A percentile compares a stretch with the other conserved stretches of the same genome.
Evolutionary conservation across 345 rosid species (phyloP).

Genomic region (Syzygium grande): DNA sequence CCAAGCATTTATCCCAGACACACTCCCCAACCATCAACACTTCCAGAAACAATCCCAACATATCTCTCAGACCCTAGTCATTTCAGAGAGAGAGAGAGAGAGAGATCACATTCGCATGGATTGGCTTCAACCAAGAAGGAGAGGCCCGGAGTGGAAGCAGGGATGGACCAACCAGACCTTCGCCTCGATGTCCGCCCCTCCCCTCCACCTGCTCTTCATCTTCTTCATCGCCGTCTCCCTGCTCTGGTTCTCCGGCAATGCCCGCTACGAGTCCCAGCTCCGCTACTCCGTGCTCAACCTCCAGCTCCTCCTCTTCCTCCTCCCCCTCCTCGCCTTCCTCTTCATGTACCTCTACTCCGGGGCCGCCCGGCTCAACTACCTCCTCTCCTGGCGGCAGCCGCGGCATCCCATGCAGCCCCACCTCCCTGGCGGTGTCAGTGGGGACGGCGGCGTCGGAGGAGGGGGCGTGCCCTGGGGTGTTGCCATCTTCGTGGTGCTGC

Average conservation of each 20-base stretch:
- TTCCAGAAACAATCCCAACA: background rate
- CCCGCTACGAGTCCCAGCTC: conserved; percentile 20
- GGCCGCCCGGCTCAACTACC: background rate
- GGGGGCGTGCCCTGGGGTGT: conserved; percentile 32
- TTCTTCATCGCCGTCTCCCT: conserved; percentile 39
- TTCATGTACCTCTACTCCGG: conserved; percentile 14
- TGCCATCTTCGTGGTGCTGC: conserved; percentile 23
- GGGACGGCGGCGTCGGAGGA: background rate
- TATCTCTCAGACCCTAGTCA: background rate
- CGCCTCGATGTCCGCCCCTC: conserved; percentile 27
- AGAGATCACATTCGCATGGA: conserved; percentile 21
- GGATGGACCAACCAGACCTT: conserved; percentile 37
- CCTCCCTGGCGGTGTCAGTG: background rate
- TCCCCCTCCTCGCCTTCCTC: conserved; percentile 26
- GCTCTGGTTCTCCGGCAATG: conserved; percentile 33
- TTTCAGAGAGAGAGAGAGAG: background rate
- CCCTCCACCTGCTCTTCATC: conserved; percentile 30
- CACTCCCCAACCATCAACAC: background rate
- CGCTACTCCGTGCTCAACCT: conserved; percentile 18
- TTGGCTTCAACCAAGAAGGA: conserved; percentile 40
- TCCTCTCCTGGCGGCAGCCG: conserved; percentile 3
- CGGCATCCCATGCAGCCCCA: background rate
- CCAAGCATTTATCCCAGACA: conserved; percentile 23
- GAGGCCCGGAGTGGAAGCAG: conserved; percentile 53
- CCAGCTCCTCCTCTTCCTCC: conserved; percentile 24